Percentiles rank a stretch among this genome's conserved stretches.
phyloP scores from a whole-genome alignment of 139 green algal species.

The Zygnema cylindricum region DNA sequence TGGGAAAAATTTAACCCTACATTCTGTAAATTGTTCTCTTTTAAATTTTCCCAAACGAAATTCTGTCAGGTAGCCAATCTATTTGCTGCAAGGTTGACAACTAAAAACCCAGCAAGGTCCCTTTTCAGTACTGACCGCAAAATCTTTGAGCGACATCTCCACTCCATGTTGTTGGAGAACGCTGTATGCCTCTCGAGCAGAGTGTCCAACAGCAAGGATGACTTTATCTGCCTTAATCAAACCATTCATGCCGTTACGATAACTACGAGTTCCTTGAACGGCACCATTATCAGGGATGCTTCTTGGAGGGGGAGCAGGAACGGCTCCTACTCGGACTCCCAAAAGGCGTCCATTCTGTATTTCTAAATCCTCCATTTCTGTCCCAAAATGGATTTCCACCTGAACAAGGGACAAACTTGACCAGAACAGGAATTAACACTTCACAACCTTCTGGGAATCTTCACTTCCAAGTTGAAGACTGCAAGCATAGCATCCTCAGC shows the following conservation, averaged over 20 bases:
- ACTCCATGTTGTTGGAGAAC: slow-evolving; percentile 67
- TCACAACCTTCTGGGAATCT: too few relatives aligned
- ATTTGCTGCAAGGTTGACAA: background rate
- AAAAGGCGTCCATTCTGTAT: slow-evolving; percentile 58
- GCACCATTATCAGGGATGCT: background rate
- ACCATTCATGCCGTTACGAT: slow-evolving; percentile 39
- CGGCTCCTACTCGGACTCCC: slow-evolving; percentile 66
- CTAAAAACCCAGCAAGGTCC: background rate
- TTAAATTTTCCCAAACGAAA: too few relatives aligned
- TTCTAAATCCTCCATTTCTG: slow-evolving; percentile 68
- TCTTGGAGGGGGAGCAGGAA: background rate
- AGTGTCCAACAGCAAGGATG: slow-evolving; percentile 71
- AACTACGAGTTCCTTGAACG: background rate
- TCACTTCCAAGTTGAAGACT: too few relatives aligned
- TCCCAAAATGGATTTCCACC: slow-evolving; percentile 73
- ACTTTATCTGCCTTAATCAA: slow-evolving; percentile 65
- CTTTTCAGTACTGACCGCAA: slow-evolving; percentile 64
- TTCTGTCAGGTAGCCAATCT: too few relatives aligned
- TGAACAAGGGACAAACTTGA: too few relatives aligned
- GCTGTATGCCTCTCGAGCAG: slow-evolving; percentile 68
- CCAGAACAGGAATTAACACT: too few relatives aligned
- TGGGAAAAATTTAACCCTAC: too few relatives aligned
- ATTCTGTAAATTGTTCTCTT: too few relatives aligned
- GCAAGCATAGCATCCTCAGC: too few relatives aligned
- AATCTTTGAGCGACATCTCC: slow-evolving; percentile 76